Percentiles rank a stretch among this genome's conserved stretches.
Evolutionary conservation across 345 rosid species (phyloP).

Genomic region (Eucalyptus tenuipes): DNA sequence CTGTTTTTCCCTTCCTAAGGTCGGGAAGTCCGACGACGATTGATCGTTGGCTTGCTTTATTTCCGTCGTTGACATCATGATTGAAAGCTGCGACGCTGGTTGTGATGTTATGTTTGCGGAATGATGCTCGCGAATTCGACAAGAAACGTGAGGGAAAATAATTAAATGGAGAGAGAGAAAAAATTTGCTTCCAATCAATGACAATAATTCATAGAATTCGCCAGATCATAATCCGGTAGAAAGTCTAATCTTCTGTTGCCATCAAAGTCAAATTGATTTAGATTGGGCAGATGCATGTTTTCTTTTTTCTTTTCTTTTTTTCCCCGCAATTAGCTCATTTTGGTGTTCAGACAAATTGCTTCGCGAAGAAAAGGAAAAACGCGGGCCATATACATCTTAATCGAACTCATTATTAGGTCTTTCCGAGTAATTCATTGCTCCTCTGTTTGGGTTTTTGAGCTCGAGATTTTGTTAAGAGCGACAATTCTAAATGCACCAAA

Average conservation of each 20-base stretch:
- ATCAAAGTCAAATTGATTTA: not conserved
- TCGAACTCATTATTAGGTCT: not conserved
- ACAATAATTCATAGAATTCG: not conserved
- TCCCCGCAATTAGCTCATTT: not conserved
- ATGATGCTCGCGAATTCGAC: not conserved
- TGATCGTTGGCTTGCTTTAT: not conserved
- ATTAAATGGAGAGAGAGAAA: not conserved
- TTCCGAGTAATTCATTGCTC: not conserved
- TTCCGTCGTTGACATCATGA: not conserved
- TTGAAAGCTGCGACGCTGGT: not conserved
- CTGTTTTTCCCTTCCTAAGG: not conserved
- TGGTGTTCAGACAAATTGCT: not conserved
- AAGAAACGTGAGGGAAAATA: not conserved
- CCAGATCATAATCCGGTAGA: not conserved
- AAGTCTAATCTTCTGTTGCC: not conserved
- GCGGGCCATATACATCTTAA: not conserved
- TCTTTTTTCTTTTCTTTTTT: no score
- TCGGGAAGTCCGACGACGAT: not conserved
- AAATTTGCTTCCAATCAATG: not conserved
- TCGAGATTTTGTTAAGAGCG: not conserved
- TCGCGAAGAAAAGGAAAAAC: not conserved
- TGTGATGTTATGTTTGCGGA: not conserved
- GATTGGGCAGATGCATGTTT: not conserved
- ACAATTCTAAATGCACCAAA: not conserved
- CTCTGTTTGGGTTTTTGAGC: not conserved